A percentile compares a stretch with the other conserved stretches of the same genome.
These are phyloP conservation scores for Vitis hybrid DNA, from an alignment of 177 flowering plant genomes.

Conservation along the genomic window DNA sequence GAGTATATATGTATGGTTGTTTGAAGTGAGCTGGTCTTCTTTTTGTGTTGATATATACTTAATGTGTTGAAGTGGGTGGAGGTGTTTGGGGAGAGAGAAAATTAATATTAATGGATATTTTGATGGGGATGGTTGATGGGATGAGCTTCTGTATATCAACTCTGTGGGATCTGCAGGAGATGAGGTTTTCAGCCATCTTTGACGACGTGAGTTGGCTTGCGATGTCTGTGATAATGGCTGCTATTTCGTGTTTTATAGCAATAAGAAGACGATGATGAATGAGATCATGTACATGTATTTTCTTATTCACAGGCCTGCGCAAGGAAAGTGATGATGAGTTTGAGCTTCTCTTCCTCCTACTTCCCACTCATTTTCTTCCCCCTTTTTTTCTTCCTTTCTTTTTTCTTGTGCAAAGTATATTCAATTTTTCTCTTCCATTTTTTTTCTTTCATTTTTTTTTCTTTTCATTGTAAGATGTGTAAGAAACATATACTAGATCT, in stretches of 20 bases:
- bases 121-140: constrained; percentile 23
- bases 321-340: too few species aligned
- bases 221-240: constrained; percentile 14
- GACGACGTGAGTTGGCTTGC: constrained; percentile 22
- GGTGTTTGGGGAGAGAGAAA: neutral
- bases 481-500: too few species aligned
- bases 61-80: neutral
- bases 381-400: too few species aligned
- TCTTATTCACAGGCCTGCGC: too few species aligned
- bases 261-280: constrained; percentile 6
- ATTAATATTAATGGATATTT: constrained; percentile 15
- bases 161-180: constrained; percentile 41
- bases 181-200: constrained; percentile 26
- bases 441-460: too few species aligned
- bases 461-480: too few species aligned
- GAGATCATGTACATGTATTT: neutral
- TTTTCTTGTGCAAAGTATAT: too few species aligned
- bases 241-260: constrained; percentile 20
- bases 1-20: neutral
- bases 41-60: neutral
- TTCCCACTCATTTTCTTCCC: too few species aligned
- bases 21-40: neutral
- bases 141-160: constrained; percentile 21
- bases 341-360: too few species aligned
- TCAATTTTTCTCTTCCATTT: too few species aligned